These are phyloP conservation scores for Penicillium sp. DNA, from an alignment of 2,329 filamentous ascomycete species.

Conservation along the genomic window DNA sequence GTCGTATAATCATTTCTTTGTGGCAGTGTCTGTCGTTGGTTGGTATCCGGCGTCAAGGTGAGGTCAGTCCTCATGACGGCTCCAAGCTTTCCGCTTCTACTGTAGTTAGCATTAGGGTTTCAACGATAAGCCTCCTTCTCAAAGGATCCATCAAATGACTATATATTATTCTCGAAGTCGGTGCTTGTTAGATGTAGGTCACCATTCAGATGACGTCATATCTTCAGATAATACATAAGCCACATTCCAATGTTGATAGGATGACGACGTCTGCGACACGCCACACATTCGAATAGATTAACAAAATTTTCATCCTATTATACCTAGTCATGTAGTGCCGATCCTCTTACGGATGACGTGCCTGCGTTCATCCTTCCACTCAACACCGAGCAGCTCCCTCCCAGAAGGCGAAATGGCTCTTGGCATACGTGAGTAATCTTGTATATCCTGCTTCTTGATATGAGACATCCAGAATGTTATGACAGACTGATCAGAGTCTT, in stretches of 20 bases:
- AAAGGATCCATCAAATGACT: neutral
- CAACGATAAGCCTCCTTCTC: neutral
- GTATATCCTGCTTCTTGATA: neutral
- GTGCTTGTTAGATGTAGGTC: neutral
- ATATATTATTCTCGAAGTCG: neutral
- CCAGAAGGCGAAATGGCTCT: conserved; percentile 10
- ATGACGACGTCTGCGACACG: neutral
- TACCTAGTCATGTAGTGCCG: neutral
- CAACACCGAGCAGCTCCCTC: conserved; percentile 3
- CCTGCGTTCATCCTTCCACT: conserved; percentile 10
- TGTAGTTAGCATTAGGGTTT: neutral
- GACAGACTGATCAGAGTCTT: neutral
- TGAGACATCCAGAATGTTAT: neutral
- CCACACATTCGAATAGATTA: neutral
- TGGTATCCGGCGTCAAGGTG: neutral
- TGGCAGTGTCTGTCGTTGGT: neutral
- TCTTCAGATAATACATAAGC: neutral
- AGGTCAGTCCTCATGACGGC: neutral
- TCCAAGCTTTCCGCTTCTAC: neutral
- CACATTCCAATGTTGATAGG: neutral
- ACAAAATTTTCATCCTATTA: neutral
- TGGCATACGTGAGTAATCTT: conserved; percentile 17
- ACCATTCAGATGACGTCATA: neutral
- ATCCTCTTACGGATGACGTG: conserved; percentile 23
- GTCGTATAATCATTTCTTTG: neutral